Evolutionary conservation across 2,329 filamentous ascomycete genomes (phyloP), one percentile per base, ranked within the genome.

Genomic region (Hymenoscyphus albidus): DNA sequence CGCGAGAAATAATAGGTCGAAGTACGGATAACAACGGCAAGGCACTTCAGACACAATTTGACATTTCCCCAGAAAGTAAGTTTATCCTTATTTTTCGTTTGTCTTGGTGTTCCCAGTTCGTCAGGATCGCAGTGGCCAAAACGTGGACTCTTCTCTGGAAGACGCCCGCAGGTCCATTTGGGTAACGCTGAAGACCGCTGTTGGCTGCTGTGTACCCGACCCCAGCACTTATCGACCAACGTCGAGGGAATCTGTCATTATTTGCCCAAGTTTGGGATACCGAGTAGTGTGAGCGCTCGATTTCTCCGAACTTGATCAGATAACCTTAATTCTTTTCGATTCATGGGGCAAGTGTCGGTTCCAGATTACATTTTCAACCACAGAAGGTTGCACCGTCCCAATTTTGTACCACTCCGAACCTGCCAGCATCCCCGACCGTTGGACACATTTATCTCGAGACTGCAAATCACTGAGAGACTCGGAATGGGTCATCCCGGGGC

Each of bases 61-160:
- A 54, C 10, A 54, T 54, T 54, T 54, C 48, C 48, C 48, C 48
- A 54, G 51, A 54, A 62, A 64, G 65, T 67, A 63, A 69, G 67
- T 63, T 62, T 56, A 59, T 58, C 51, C 61, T 63, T 57, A 54
- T 60, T 48, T 48, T 18, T 51, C 44, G 35, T 42, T 40, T 16
- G 22, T 38, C 38, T 14, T 40, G 12, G 38, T 59, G 35, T 59
- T 48, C 39, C 22, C 31, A 56, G 59, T 64, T 42, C 60, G 64
- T 61, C 51, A 31, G 38, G 35, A 63, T 55, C 32, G 40, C 42
- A 32, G 61, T 42, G 54, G 48, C 48, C 63, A 65, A 69, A 70
- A 72, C 69, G 69, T 70, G 70, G 70, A 61, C 44, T 65, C 38
- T 60, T 54, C 54, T 67, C 60, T 44, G 58, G 68, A 66, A 42